Evolutionary conservation across 441 rosid genomes (phyloP).

Genomic region (Gossypium lobatum): DNA sequence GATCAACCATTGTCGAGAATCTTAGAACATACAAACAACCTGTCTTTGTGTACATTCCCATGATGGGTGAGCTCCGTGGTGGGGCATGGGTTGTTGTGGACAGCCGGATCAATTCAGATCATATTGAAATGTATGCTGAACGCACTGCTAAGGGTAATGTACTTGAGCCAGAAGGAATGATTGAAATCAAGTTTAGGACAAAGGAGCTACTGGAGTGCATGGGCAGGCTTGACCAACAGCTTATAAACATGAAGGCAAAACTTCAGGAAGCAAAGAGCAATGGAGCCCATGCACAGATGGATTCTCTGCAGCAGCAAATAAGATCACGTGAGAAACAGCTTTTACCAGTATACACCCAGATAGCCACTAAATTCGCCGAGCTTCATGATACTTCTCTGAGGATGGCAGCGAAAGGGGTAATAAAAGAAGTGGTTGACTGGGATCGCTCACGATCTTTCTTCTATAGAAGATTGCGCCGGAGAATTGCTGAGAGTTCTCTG

Average conservation of each 20-base stretch:
- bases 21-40: conserved; percentile 96
- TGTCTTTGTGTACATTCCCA: conserved; percentile 95
- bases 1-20: conserved; percentile 96
- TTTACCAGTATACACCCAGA: conserved; percentile 82
- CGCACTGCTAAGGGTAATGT: conserved; percentile 93
- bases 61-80: conserved; percentile 99
- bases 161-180: conserved; percentile 98
- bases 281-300: conserved; percentile 34
- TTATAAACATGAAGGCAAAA: conserved; percentile 56
- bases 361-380: conserved; percentile 93
- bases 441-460: conserved; percentile 62
- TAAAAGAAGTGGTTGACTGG: conserved; percentile 91
- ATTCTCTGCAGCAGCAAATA: conserved; percentile 67
- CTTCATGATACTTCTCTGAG: conserved; percentile 91
- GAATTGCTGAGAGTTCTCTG: conserved; percentile 71
- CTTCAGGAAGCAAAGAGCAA: conserved; percentile 65
- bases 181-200: conserved; percentile 93
- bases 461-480: conserved; percentile 63
- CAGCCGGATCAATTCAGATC: conserved; percentile 86
- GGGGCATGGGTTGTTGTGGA: conserved; percentile 99
- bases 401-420: conserved; percentile 97
- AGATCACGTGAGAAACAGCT: conserved; percentile 82
- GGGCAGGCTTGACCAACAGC: conserved; percentile 86
- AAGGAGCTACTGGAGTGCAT: conserved; percentile 94
- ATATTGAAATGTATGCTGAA: conserved; percentile 98